Base-by-base conservation (phyloP, 768 basidiomycete genomes). In the Leccinellum rugosiceps region DNA sequence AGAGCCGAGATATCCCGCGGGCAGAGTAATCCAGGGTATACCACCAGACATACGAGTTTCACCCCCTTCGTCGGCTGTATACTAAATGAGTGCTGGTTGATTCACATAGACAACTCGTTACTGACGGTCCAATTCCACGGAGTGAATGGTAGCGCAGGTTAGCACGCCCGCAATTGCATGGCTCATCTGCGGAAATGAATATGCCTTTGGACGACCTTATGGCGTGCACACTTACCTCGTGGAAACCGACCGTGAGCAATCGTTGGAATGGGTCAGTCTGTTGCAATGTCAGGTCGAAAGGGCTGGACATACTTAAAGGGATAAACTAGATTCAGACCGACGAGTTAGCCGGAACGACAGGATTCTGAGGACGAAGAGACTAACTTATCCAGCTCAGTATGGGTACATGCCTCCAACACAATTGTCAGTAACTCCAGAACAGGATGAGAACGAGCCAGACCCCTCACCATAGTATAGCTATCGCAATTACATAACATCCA, bases 31-130 rank as follows among this genome's bases (percentile, higher is more conserved):
- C 82, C 86, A 90, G 21, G 81, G 76, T 43, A 94, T 83, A 1
- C 92, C 94, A 28, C 93, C 93, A 15, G 87, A 85, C 93, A 95
- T 94, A 34, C 79, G 77, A 5, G 93, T 95, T 35, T 84, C 83
- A 13, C 92, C 93, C 41, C 93, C 93, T 74, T 94, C 94, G 64
- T 93, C 91, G 45, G 91, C 87, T 92, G 66, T 25, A 55, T 26
- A 52, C 3, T 11, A 52, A 28, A 52, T 58, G 49, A 61, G 51
- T 30, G 65, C 50, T 61, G 58, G 14, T 46, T 58, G 15, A 9
- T 9, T 41, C 3, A 46, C 8, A 55, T 4, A 50, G 3, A 23
- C 6, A 30, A 32, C 30, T 23, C 25, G 38, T 50, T 35, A 79
- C 88, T 65, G 72, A 92, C 92, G 92, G 74, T 94, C 92, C 14